phyloP scores from a whole-genome alignment of 441 rosid genomes.

The Aleurites moluccanus region DNA sequence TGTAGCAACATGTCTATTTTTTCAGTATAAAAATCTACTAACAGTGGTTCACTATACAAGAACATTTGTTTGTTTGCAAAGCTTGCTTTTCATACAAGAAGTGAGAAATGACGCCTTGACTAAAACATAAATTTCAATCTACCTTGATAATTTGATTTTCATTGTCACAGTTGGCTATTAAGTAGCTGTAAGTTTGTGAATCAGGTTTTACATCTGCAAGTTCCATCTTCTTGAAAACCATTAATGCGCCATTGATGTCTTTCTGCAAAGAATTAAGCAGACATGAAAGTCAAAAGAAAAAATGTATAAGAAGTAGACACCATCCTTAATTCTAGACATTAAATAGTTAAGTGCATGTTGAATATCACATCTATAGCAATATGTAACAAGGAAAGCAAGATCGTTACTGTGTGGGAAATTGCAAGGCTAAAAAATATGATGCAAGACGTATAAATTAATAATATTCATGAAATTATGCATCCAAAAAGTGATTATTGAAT shows the following conservation, averaged over 20 bases:
- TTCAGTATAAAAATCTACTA: not conserved
- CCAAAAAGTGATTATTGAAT: not conserved
- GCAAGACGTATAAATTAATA: not conserved
- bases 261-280: constrained; percentile 49
- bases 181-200: constrained; percentile 59
- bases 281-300: constrained; percentile 11
- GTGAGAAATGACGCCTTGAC: constrained; percentile 9
- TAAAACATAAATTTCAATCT: constrained; percentile 22
- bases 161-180: constrained; percentile 52
- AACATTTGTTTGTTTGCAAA: not conserved
- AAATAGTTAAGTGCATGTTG: not conserved
- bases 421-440: not conserved
- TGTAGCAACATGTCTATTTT: not conserved
- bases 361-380: not conserved
- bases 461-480: not conserved
- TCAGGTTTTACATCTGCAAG: constrained; percentile 66
- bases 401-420: not conserved
- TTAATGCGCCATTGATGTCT: constrained; percentile 45
- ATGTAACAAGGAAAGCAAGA: not conserved
- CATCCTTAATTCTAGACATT: not conserved
- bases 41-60: not conserved
- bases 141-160: constrained; percentile 73
- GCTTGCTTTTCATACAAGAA: not conserved
- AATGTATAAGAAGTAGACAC: not conserved
- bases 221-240: constrained; percentile 69